Conservation (phyloP, 2,329 filamentous ascomycete genomes). For the Curvularia spicifera region DNA sequence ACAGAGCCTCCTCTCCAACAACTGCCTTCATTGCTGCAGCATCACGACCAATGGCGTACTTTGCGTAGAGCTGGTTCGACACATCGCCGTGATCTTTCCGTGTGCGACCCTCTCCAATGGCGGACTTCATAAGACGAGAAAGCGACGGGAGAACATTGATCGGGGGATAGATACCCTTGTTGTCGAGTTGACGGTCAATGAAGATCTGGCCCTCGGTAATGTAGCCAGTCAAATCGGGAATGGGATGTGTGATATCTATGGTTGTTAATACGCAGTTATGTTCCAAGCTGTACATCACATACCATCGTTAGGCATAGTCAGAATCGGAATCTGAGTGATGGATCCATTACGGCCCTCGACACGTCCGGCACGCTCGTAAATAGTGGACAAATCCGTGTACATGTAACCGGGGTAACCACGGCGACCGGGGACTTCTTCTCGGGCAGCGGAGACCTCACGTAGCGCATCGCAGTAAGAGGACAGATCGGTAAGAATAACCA, state of each 20-base stretch:
- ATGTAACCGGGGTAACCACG: slow-evolving; percentile 99
- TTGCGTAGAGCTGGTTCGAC: slow-evolving; percentile 98
- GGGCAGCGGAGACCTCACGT: slow-evolving; percentile 95
- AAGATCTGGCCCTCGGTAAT: slow-evolving; percentile 99
- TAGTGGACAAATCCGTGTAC: slow-evolving; percentile 99
- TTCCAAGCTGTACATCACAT: slow-evolving; percentile 24
- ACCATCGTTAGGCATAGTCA: slow-evolving; percentile 99
- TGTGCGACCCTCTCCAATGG: slow-evolving; percentile 96
- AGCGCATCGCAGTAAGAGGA: slow-evolving; percentile 98
- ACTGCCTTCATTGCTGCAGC: slow-evolving; percentile 99
- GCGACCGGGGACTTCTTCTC: slow-evolving; percentile 98
- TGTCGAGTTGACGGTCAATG: slow-evolving; percentile 89
- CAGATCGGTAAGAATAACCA: slow-evolving; percentile 97
- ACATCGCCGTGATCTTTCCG: slow-evolving; percentile 97
- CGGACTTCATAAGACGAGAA: slow-evolving; percentile 99
- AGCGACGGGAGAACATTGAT: slow-evolving; percentile 98
- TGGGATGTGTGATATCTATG: slow-evolving; percentile 95
- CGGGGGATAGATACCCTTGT: slow-evolving; percentile 97
- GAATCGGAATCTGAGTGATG: slow-evolving; percentile 97
- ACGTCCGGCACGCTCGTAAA: slow-evolving; percentile 98
- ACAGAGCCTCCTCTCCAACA: slow-evolving; percentile 96
- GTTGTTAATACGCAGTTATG: slow-evolving; percentile 19
- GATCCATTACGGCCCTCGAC: slow-evolving; percentile 96
- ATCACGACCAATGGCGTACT: slow-evolving; percentile 98
- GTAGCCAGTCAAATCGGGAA: slow-evolving; percentile 97